A percentile compares a stretch with the other conserved stretches of the same genome.
Evolutionary conservation across 1,284 basidiomycete genomes (phyloP).

Genomic region (Ceratobasidium sp.): DNA sequence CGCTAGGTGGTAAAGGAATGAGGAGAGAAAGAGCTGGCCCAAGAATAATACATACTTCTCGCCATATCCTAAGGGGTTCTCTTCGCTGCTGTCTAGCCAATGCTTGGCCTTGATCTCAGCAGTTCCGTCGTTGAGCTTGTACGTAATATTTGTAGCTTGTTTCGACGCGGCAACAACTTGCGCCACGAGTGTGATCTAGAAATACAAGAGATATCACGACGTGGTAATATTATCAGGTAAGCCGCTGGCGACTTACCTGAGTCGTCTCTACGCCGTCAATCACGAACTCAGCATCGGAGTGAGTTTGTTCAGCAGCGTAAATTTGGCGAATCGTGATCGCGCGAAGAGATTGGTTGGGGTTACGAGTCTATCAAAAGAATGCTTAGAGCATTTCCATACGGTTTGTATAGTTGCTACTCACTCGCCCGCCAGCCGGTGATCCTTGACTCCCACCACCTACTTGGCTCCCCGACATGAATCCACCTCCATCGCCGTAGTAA

Average conservation of each 20-base stretch:
- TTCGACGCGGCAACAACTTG: slow-evolving; percentile 75
- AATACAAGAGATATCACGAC: neutral
- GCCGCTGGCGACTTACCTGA: slow-evolving; percentile 65
- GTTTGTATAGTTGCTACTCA: slow-evolving; percentile 1
- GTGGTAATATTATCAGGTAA: neutral
- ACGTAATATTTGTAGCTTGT: slow-evolving; percentile 85
- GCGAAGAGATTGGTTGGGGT: slow-evolving; percentile 69
- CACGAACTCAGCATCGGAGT: slow-evolving; percentile 88
- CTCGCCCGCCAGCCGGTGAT: slow-evolving; percentile 35
- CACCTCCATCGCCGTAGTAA: slow-evolving; percentile 39
- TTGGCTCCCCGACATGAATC: slow-evolving; percentile 41
- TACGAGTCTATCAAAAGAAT: slow-evolving; percentile 20
- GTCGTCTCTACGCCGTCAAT: slow-evolving; percentile 85
- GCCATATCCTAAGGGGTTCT: slow-evolving; percentile 60
- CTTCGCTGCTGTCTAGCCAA: slow-evolving; percentile 77
- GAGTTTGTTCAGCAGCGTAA: slow-evolving; percentile 78
- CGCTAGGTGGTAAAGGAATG: slow-evolving; percentile 59
- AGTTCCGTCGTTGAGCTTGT: slow-evolving; percentile 89
- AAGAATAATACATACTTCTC: slow-evolving; percentile 58
- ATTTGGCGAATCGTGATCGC: slow-evolving; percentile 90
- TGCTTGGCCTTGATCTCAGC: slow-evolving; percentile 88
- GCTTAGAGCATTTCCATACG: neutral
- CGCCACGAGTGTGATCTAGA: slow-evolving; percentile 74
- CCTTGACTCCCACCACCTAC: slow-evolving; percentile 39
- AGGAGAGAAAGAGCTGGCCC: neutral